Evolutionary conservation across 169 alveolate genomes (phyloP), one percentile per base, ranked within the genome.

Genomic region (Theileria equi): DNA sequence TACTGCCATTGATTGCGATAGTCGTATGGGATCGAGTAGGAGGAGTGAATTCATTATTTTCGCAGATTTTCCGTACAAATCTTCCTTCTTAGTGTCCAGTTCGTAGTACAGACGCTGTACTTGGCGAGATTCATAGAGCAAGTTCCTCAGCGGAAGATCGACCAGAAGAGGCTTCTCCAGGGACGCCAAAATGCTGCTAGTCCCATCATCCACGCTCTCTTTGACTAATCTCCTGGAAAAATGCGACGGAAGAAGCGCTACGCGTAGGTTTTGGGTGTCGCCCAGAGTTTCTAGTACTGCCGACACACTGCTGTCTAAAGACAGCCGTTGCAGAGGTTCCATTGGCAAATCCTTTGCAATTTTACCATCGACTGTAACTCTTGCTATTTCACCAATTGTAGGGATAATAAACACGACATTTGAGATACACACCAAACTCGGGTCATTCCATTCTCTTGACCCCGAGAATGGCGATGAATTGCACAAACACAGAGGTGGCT

Each of bases 21-120:
- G 61, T 40, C 84, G 50, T 10, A 67, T 57, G 1, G 84, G 84
- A 43, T 74, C 84, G 19, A 74, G 13, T 11, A 74, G 73, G 21
- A 74, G 23, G 1, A 74, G 66, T 0, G 69, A 35, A 58, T 74
- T 74, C 4, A 43, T 16, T 13, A 57, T 17, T 0, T 60, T 11
- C 23, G 36, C 45, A 29, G 36, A 23, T 38, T 64, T 74, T 3
- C 71, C 72, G 23, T 45, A 74, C 3, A 36, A 19, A 16, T 68
- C 77, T 8, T 7, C 44, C 40, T 50, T 49, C 10, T 32, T 32
- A 6, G 28, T 47, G n/a, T 74, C 84, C 61, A 74, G 53, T 28
- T 49, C 84, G 28, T 66, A 77, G 62, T 52, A 77, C 28, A 77
- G 57, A 8, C 82, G 60, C 21, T 77, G 86, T 2, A 77, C 81